Percentiles rank a stretch among this genome's conserved stretches.
phyloP scores from a whole-genome alignment of 768 basidiomycete species.

The Lentinula sp. region DNA sequence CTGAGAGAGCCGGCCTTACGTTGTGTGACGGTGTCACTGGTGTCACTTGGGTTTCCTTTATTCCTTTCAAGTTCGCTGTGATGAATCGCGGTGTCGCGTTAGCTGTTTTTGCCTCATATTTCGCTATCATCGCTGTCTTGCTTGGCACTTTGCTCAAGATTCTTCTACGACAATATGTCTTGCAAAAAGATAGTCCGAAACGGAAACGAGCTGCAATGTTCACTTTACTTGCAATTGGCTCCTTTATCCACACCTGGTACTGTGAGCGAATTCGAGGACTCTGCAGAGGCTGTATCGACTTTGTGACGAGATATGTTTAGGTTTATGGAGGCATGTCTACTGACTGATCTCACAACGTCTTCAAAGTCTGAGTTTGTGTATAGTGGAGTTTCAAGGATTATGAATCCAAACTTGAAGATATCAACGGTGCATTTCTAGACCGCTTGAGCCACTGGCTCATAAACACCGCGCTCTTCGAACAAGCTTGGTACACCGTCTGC shows the following conservation, averaged over 20 bases:
- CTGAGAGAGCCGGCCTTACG: not conserved
- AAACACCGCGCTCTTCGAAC: constrained; percentile 51
- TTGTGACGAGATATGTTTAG: constrained; percentile 35
- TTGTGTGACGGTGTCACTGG: not conserved
- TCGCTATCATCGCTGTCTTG: constrained; percentile 21
- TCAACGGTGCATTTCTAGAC: constrained; percentile 8
- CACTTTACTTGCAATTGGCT: constrained; percentile 24
- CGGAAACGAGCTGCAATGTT: constrained; percentile 15
- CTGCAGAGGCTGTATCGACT: not conserved
- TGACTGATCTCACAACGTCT: no score
- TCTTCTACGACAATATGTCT: constrained; percentile 1
- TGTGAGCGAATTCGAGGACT: constrained; percentile 21
- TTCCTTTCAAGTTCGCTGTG: not conserved
- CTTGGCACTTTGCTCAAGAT: constrained; percentile 21
- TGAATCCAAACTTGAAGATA: constrained; percentile 16
- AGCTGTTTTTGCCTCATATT: constrained; percentile 27
- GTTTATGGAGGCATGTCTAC: constrained; percentile 31
- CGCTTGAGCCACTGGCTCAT: constrained; percentile 49
- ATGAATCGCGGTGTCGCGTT: constrained; percentile 11
- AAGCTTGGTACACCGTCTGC: constrained; percentile 45
- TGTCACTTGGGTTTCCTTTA: not conserved
- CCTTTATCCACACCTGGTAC: constrained; percentile 43
- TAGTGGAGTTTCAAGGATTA: constrained; percentile 54
- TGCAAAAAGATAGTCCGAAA: not conserved
- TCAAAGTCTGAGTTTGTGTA: not conserved